Evolutionary conservation across 176 grass and related monocot species (phyloP).

Genomic region (Triticum urartu): DNA sequence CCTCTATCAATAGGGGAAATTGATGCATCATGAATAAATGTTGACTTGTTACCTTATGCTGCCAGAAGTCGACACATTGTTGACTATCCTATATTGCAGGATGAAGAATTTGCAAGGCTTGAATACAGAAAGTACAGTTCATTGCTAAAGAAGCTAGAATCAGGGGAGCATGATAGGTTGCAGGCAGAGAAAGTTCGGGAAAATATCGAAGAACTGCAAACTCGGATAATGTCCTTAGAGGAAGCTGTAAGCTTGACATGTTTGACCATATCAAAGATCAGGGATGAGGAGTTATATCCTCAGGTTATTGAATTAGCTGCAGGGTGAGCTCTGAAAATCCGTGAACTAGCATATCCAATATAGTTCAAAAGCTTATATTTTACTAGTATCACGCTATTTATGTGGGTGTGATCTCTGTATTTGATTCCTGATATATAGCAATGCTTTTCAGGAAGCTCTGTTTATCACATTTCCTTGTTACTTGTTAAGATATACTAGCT

Average conservation of each 20-base stretch:
- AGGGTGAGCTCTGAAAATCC: constrained; percentile 55
- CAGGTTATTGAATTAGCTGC: constrained; percentile 88
- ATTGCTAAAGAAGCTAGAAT: constrained; percentile 71
- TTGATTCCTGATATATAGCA: constrained; percentile 1
- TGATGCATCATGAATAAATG: background rate
- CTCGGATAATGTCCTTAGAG: constrained; percentile 79
- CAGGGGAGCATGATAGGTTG: constrained; percentile 67
- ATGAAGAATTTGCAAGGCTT: constrained; percentile 77
- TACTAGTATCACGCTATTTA: background rate
- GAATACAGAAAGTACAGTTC: constrained; percentile 58
- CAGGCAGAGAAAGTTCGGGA: constrained; percentile 72
- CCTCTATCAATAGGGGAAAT: constrained; percentile 7
- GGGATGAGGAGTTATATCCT: constrained; percentile 93
- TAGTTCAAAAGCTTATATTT: constrained; percentile 16
- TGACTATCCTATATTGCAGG: constrained; percentile 52
- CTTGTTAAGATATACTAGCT: no score
- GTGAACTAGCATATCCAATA: constrained; percentile 14
- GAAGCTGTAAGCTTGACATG: constrained; percentile 65
- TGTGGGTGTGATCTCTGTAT: constrained; percentile 9
- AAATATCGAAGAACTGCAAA: constrained; percentile 72
- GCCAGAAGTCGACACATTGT: background rate
- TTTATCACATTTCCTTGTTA: no score
- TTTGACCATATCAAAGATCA: constrained; percentile 79
- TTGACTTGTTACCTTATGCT: constrained; percentile 12
- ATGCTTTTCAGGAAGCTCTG: background rate